Percentiles rank a stretch among this genome's conserved stretches.
These are phyloP conservation scores for Stereocaulon alpinum DNA, from an alignment of 495 filamentous ascomycete genomes.

Conservation along the genomic window DNA sequence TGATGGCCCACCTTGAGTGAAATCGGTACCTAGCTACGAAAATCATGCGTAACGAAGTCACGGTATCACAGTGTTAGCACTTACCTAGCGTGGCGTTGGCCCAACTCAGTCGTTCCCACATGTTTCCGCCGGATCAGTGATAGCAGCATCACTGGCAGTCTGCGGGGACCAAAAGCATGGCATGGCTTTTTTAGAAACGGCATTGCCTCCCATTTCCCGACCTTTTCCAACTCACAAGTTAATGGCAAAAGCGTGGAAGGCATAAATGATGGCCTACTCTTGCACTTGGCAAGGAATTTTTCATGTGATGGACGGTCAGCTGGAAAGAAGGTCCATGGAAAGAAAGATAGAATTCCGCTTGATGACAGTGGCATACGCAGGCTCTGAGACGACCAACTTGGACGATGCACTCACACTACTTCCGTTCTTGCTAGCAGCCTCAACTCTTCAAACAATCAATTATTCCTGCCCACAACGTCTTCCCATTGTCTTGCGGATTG, in stretches of 20 bases:
- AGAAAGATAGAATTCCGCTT: constrained; percentile 6
- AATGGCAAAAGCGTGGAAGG: constrained; percentile 15
- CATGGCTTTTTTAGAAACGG: constrained; percentile 12
- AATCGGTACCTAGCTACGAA: constrained; percentile 17
- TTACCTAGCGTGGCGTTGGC: constrained; percentile 25
- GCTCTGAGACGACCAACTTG: constrained; percentile 11
- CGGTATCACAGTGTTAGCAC: constrained; percentile 23
- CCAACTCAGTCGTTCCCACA: constrained; percentile 22
- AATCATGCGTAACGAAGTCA: constrained; percentile 34
- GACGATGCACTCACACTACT: constrained; percentile 12
- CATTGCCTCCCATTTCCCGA: constrained; percentile 9
- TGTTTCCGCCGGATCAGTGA: constrained; percentile 16
- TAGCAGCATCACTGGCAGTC: constrained; percentile 4
- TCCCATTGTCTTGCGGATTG: not conserved
- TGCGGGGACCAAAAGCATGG: constrained; percentile 17
- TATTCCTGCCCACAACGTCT: not conserved
- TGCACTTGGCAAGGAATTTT: not conserved
- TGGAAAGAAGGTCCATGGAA: constrained; percentile 1
- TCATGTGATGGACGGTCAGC: constrained; percentile 11
- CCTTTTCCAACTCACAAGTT: constrained; percentile 7
- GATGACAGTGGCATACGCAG: constrained; percentile 6
- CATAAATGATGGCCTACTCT: constrained; percentile 9
- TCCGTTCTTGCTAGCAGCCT: constrained; percentile 14
- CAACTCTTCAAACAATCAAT: constrained; percentile 9
- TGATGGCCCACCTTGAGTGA: constrained; percentile 98